Evolutionary conservation across 1,284 basidiomycete genomes (phyloP).

Genomic region (Hypsizygus ulmarius): DNA sequence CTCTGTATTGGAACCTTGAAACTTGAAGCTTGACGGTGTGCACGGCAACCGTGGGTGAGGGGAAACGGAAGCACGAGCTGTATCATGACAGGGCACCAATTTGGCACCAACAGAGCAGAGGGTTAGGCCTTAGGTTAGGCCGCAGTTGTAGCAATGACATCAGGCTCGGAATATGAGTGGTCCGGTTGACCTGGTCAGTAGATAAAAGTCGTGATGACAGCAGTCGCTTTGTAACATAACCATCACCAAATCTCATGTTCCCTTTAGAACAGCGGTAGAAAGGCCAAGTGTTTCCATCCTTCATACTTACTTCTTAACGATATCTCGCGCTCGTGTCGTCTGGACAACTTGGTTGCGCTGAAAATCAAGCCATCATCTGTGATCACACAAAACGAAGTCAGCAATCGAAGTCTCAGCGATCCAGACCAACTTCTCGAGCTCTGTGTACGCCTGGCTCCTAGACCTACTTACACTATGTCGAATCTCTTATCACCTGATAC

Average conservation of each 20-base stretch:
- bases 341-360: conserved; percentile 12
- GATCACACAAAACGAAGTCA: not conserved
- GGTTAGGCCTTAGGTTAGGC: no score
- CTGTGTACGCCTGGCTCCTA: not conserved
- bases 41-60: no score
- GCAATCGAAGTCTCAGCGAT: conserved; percentile 5
- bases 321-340: conserved; percentile 10
- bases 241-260: conserved; percentile 1
- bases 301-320: not conserved
- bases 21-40: no score
- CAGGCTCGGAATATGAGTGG: no score
- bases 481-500: conserved; percentile 39
- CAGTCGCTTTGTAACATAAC: not conserved
- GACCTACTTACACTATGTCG: conserved; percentile 3
- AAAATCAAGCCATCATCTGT: not conserved
- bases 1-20: no score
- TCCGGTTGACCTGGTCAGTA: no score
- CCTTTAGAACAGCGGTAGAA: not conserved
- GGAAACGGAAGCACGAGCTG: no score
- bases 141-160: no score
- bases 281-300: not conserved
- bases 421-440: not conserved
- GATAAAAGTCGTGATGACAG: conserved; percentile 5
- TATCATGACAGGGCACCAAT: no score
- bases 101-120: no score